phyloP scores from a whole-genome alignment of 805 yeast genomes.

The Kuraishia capsulata region DNA sequence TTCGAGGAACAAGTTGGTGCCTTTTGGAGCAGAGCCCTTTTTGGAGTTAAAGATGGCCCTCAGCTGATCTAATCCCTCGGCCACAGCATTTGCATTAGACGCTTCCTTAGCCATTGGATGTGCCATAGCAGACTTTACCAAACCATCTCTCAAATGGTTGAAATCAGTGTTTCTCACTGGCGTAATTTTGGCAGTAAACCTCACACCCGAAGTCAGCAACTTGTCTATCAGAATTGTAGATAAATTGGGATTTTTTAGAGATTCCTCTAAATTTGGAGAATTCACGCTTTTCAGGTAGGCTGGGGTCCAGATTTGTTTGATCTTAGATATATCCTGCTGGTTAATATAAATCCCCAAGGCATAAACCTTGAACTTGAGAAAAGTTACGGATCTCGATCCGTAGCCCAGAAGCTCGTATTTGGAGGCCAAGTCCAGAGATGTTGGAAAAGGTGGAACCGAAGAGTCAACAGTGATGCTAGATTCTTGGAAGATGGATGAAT shows the following conservation, averaged over 20 bases:
- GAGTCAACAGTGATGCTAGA: conserved; percentile 10
- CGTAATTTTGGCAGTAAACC: conserved; percentile 64
- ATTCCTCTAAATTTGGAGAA: conserved; percentile 27
- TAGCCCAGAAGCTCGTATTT: conserved; percentile 58
- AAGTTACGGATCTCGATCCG: conserved; percentile 80
- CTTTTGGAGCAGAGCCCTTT: conserved; percentile 68
- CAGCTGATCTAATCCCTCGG: conserved; percentile 55
- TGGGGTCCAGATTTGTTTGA: conserved; percentile 34
- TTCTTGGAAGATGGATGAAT: neutral
- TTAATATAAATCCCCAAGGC: conserved; percentile 80
- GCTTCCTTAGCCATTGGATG: conserved; percentile 47
- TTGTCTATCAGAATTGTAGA: conserved; percentile 47
- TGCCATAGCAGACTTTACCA: conserved; percentile 70
- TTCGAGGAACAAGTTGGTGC: conserved; percentile 57
- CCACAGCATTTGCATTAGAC: conserved; percentile 23
- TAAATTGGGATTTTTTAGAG: conserved; percentile 39
- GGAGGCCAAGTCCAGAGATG: conserved; percentile 9
- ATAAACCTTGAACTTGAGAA: conserved; percentile 74
- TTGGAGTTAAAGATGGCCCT: conserved; percentile 47
- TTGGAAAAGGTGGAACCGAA: conserved; percentile 19
- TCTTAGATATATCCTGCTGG: conserved; percentile 37
- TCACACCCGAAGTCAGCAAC: conserved; percentile 49
- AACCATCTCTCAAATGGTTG: conserved; percentile 82
- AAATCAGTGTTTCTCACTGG: conserved; percentile 91
- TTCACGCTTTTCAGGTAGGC: conserved; percentile 20